Evolutionary conservation across 2,329 filamentous ascomycete genomes (phyloP).

Genomic region (Fusarium nanum): DNA sequence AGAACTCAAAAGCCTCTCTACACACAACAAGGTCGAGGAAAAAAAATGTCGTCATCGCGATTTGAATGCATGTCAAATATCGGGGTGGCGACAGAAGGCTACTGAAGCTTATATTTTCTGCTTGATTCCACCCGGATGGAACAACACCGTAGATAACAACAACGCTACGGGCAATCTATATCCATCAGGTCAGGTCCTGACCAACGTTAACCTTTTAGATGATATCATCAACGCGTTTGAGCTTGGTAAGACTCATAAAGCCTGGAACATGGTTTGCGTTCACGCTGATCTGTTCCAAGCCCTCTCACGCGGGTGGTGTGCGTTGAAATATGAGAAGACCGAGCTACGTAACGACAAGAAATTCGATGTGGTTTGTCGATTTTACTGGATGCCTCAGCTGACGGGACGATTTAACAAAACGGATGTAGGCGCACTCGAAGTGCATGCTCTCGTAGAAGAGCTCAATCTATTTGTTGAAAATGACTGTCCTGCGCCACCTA

Average conservation of each 20-base stretch:
- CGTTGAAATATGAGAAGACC: background rate
- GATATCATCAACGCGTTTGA: fast-evolving
- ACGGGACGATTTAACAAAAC: background rate
- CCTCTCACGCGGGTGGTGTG: background rate
- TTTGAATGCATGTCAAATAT: fast-evolving
- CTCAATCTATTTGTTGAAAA: too few species aligned
- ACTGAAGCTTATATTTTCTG: background rate
- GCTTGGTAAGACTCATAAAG: background rate
- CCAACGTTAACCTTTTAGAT: fast-evolving
- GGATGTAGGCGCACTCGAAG: fast-evolving
- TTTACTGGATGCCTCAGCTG: slow-evolving; percentile 19
- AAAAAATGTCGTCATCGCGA: too few species aligned
- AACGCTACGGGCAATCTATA: background rate
- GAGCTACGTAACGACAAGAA: fast-evolving
- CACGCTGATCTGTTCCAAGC: background rate
- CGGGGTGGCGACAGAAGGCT: fast-evolving
- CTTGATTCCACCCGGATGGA: background rate
- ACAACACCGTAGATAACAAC: background rate
- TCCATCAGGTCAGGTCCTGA: background rate
- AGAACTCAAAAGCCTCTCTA: too few species aligned
- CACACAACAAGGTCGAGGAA: fast-evolving
- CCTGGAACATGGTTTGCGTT: slow-evolving; percentile 15
- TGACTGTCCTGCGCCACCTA: background rate
- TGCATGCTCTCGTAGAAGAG: too few species aligned
- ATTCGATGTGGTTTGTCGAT: background rate